Conservation (phyloP, 2,329 filamentous ascomycete species). For the Epichloe sibirici region DNA sequence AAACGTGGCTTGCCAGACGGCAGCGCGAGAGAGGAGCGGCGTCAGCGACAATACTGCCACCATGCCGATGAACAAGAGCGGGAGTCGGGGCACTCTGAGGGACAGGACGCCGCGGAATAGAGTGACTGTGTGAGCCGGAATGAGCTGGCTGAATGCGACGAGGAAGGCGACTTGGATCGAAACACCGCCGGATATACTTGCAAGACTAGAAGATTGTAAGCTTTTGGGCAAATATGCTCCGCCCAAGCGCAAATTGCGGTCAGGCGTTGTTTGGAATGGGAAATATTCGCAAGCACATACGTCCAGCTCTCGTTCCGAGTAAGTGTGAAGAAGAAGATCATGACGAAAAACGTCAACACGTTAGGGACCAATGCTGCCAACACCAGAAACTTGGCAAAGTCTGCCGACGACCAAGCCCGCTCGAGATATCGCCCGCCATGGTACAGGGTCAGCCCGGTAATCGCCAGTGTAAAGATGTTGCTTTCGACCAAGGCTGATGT, state of each 20-base stretch:
- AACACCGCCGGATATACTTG: constrained; percentile 77
- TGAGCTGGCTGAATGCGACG: constrained; percentile 92
- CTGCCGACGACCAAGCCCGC: constrained; percentile 83
- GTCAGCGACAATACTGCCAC: constrained; percentile 53
- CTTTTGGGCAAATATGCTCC: too few species aligned
- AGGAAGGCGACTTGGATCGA: constrained; percentile 88
- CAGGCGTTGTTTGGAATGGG: too few species aligned
- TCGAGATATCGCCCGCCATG: constrained; percentile 93
- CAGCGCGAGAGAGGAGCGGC: constrained; percentile 52
- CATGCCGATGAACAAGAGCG: constrained; percentile 61
- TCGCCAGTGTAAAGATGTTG: constrained; percentile 74
- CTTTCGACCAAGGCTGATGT: constrained; percentile 83
- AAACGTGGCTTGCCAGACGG: constrained; percentile 65
- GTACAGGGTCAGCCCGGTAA: constrained; percentile 69
- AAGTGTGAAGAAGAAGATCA: constrained; percentile 61
- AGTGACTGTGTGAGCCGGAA: constrained; percentile 92
- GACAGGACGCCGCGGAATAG: constrained; percentile 82
- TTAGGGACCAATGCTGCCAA: constrained; percentile 74
- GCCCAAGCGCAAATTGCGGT: too few species aligned
- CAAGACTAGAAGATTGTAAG: constrained; percentile 39
- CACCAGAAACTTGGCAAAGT: constrained; percentile 82
- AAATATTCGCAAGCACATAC: constrained; percentile 32
- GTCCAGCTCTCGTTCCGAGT: constrained; percentile 55
- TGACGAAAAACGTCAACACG: constrained; percentile 56
- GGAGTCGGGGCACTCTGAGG: constrained; percentile 65